A percentile compares a stretch with the other conserved stretches of the same genome.
These are phyloP conservation scores for Eutypa lata DNA, from an alignment of 2,329 filamentous ascomycete species.

Conservation along the genomic window DNA sequence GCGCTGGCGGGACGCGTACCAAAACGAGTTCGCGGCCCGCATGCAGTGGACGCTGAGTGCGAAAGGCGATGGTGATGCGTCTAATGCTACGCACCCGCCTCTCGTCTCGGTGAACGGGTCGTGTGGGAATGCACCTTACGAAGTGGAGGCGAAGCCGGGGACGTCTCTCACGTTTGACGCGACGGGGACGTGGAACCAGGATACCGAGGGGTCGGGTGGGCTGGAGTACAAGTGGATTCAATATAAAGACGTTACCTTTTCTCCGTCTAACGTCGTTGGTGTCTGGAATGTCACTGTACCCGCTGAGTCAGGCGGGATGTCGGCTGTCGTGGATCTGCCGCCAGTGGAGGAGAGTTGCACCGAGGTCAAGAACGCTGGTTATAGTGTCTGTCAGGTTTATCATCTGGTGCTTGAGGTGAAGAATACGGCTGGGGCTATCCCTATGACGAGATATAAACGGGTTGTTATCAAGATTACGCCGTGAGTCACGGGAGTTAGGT, in stretches of 20 bases:
- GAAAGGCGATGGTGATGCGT: conserved; percentile 11
- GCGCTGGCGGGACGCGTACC: conserved; percentile 38
- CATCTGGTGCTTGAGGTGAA: background rate
- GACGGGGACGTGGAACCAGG: conserved; percentile 42
- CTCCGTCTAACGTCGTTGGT: background rate
- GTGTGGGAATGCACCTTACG: conserved; percentile 33
- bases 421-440: background rate
- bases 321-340: background rate
- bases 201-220: conserved; percentile 16
- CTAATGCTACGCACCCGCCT: conserved; percentile 43
- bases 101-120: conserved; percentile 40
- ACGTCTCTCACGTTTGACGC: conserved; percentile 41
- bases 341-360: background rate
- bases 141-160: conserved; percentile 38
- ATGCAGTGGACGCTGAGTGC: conserved; percentile 35
- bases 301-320: background rate
- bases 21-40: conserved; percentile 39
- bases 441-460: background rate
- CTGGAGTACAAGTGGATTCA: background rate
- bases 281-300: background rate
- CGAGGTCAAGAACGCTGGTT: background rate
- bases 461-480: background rate
- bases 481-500: too few relatives aligned
- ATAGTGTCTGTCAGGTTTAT: background rate
- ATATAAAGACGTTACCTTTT: background rate